Conservation (phyloP, 202 grass and related monocot species). For the Cymbopogon flexuosus region DNA sequence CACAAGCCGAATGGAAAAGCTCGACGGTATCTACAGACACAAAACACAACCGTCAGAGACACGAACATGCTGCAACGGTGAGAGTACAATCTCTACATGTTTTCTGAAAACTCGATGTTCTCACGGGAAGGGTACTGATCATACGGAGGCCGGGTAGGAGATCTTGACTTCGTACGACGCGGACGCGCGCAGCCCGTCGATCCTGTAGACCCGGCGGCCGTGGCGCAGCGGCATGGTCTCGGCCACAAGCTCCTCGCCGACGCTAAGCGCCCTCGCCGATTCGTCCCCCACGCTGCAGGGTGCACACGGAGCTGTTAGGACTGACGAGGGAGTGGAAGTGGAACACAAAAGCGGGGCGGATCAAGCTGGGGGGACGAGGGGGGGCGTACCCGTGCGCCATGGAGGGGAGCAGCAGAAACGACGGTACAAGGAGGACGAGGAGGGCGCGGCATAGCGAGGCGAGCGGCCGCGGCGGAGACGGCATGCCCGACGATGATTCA, state of each 20-base stretch:
- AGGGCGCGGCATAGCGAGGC: background rate
- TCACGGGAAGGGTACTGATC: constrained; percentile 28
- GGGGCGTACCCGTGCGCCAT: background rate
- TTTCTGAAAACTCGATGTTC: background rate
- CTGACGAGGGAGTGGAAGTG: background rate
- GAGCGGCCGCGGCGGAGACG: background rate
- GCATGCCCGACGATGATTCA: background rate
- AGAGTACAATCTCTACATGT: background rate
- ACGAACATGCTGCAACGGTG: background rate
- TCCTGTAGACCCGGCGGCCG: constrained; percentile 51
- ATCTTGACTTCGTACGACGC: constrained; percentile 94
- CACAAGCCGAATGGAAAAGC: constrained; percentile 58
- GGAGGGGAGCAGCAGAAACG: background rate
- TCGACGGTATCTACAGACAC: constrained; percentile 66
- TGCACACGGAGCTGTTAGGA: background rate
- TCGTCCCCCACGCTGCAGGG: constrained; percentile 40
- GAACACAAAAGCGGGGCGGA: background rate
- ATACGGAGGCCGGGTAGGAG: constrained; percentile 84
- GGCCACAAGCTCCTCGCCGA: constrained; percentile 52
- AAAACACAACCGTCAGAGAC: background rate
- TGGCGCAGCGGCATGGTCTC: constrained; percentile 57
- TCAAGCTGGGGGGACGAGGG: background rate
- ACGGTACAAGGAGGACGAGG: background rate
- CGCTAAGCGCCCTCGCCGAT: constrained; percentile 31
- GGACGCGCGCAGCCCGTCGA: constrained; percentile 44